Base-by-base conservation (phyloP, 2,329 filamentous ascomycete species). In the Ceratocystis ficicola region DNA sequence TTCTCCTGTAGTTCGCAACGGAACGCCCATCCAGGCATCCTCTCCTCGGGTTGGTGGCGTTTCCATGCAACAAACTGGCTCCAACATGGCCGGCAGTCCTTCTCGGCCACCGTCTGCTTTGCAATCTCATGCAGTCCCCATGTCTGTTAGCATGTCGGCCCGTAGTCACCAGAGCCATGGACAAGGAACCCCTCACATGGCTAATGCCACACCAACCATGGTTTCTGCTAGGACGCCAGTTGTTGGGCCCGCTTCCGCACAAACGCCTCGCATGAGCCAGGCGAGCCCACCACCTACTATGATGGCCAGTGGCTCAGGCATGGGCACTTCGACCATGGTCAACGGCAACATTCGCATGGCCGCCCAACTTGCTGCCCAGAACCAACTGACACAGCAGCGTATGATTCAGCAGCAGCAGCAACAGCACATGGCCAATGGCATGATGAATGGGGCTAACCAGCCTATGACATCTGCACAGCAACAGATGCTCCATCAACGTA, bases 41-140 rank as follows among this genome's bases (percentile, higher is more conserved):
- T 87, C 85, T 1, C 85, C 85, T 7, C 85, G 83, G 78, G 80
- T 84, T n/a, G 78, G 78, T 55, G 80, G 80, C 44, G 81, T 82
- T 30, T 76, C 83, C 0, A 87, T 88, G 85, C 83, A 86, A 68
- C 79, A 81, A 44, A 84, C 83, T 32, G 83, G 81, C 62, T 88
- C 86, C 1, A 86, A 81, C 70, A 86, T 88, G 79, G 85, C 84
- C 22, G 83, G 79, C 63, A 89, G 86, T 71, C 87, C 87, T 30
- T 78, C 84, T 20, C 79, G 86, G 57, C 85, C 87, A 17, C 77
- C 85, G 0, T 89, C 86, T 17, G 84, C 85, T 4, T 83, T 84
- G 2, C 85, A 86, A 68, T 82, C 80, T 64, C 80, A 81, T 65
- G 73, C 75, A 5, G 83, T 79, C 0, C 81, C 83, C 3, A 84